Conservation (phyloP, 305 asterid species). For the Fraxinus paxiana region DNA sequence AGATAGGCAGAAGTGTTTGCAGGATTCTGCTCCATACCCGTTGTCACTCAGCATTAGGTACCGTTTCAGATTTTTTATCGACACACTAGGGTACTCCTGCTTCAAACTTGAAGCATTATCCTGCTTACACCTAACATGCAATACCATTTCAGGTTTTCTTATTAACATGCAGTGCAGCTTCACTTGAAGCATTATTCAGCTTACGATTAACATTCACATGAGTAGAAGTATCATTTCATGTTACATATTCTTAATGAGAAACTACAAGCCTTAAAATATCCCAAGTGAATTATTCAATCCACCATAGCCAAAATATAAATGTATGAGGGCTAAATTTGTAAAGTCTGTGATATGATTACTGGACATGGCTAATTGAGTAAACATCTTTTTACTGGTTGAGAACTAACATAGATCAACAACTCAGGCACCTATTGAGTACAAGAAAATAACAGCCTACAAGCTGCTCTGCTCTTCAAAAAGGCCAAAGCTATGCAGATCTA, state of each 20-base stretch:
- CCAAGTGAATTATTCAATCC: background rate
- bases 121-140: background rate
- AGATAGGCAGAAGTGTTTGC: background rate
- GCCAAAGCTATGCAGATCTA: background rate
- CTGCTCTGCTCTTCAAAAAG: background rate
- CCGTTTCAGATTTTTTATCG: background rate
- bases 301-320: background rate
- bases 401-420: background rate
- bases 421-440: background rate
- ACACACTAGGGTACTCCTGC: background rate
- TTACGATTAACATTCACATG: background rate
- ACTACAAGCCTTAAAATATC: background rate
- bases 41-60: background rate
- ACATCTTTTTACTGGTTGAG: background rate
- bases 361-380: background rate
- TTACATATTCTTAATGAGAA: background rate
- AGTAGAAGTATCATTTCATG: slow-evolving; percentile 3
- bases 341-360: background rate
- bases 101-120: background rate
- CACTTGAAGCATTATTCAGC: background rate
- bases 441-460: background rate
- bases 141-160: background rate
- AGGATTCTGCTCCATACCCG: background rate
- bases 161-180: background rate
- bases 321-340: background rate